Percentiles rank a stretch among this genome's conserved stretches.
phyloP scores from a whole-genome alignment of 768 basidiomycete species.

The Trametes maxima region DNA sequence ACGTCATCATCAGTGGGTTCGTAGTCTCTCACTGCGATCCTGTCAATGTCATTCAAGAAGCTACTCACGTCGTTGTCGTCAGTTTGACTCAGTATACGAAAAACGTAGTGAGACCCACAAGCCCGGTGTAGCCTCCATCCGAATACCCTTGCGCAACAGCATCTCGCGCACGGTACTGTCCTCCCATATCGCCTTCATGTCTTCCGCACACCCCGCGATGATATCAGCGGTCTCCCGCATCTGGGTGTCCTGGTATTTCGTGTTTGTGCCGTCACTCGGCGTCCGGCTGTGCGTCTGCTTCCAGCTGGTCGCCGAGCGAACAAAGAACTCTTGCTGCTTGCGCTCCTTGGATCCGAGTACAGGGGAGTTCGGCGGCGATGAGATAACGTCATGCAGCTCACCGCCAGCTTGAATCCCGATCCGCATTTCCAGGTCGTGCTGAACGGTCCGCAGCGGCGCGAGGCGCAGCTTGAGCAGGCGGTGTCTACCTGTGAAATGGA shows the following conservation, averaged over 20 bases:
- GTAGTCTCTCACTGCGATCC: conserved; percentile 64
- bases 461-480: conserved; percentile 60
- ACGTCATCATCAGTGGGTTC: conserved; percentile 76
- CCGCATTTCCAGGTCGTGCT: conserved; percentile 57
- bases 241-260: conserved; percentile 17
- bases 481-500: conserved; percentile 62
- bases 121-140: conserved; percentile 71
- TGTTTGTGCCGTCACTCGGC: conserved; percentile 12
- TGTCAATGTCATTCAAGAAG: conserved; percentile 70
- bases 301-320: conserved; percentile 35
- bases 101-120: conserved; percentile 61
- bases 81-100: neutral
- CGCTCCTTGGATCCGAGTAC: conserved; percentile 1
- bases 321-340: conserved; percentile 33
- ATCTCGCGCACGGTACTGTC: conserved; percentile 65
- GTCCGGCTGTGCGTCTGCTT: conserved; percentile 23
- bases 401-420: conserved; percentile 64
- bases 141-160: conserved; percentile 48
- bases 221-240: conserved; percentile 62
- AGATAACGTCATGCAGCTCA: conserved; percentile 18
- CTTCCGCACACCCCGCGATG: conserved; percentile 61
- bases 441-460: conserved; percentile 56
- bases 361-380: conserved; percentile 18
- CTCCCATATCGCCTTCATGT: conserved; percentile 70
- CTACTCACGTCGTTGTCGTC: conserved; percentile 36